Base-by-base conservation (phyloP, 179 eudicot genomes). In the Patellifolia procumbens region DNA sequence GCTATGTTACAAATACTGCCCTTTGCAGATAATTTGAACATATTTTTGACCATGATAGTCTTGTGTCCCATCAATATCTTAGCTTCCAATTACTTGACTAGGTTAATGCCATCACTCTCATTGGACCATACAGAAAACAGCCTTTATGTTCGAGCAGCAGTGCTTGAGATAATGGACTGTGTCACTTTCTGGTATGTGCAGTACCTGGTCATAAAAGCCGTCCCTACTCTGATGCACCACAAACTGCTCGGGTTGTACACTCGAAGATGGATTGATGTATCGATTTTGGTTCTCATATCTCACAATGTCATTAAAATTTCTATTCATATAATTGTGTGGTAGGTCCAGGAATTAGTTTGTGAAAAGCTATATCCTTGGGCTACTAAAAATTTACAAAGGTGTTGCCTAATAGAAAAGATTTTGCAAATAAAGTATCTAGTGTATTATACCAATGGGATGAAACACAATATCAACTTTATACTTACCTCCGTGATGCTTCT, bases 381-480 rank as follows among this genome's bases (percentile, higher is more conserved):
- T n/a, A 19, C 32, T 20, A 13, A 22, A 58, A 22, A 58, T 22
- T 24, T 13, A 22, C 2, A 19, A 19, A 8, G 31, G 12, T 24
- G 24, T 17, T 3, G 0, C 16, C 15, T 58, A 58, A 26, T 58
- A 4, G 68, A 58, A 22, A 39, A 45, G 34, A 29, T 45, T 5
- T n/a, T 70, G 11, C 51, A 22, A 34, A 70, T 48, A 28, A 43
- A 71, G 11, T 72, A 72, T 31, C 26, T 72, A 34, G 76, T 78
- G 62, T 72, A 72, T 78, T 71, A 13, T 48, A 51, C 72, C 6
- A 43, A 48, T 37, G 76, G 76, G 6, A 4, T 72, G 11, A 72
- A 68, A 34, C 42, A 42, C 1, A 78, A 46, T 46, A 39, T 78
- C 35, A 51, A 35, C 15, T 51, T 52, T 24, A 52, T 64, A 39